These are phyloP conservation scores for Amyloporia xantha DNA, from an alignment of 768 basidiomycete genomes.

Conservation along the genomic window DNA sequence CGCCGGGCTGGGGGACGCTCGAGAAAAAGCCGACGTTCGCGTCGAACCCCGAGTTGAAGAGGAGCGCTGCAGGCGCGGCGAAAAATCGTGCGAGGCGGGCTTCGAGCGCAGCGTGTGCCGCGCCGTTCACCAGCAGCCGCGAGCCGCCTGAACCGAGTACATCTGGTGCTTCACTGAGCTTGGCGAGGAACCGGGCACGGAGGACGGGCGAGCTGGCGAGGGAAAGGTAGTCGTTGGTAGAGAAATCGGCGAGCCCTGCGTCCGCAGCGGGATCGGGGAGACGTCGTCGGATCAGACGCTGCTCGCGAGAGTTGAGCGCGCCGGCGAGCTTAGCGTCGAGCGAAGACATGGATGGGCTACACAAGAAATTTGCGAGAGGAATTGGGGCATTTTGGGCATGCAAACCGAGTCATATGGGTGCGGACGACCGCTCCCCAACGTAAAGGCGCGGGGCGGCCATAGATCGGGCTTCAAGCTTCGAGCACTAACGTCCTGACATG, in stretches of 20 bases:
- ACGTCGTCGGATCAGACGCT: slow-evolving; percentile 60
- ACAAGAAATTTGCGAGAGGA: neutral
- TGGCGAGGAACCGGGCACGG: slow-evolving; percentile 49
- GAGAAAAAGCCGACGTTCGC: slow-evolving; percentile 88
- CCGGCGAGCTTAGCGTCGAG: slow-evolving; percentile 36
- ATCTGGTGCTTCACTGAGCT: slow-evolving; percentile 41
- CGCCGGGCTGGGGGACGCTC: slow-evolving; percentile 68
- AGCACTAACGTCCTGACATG: too few species aligned
- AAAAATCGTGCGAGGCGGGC: slow-evolving; percentile 61
- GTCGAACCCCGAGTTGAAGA: slow-evolving; percentile 51
- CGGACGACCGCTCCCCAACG: neutral
- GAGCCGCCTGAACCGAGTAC: slow-evolving; percentile 87
- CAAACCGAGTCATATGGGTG: neutral
- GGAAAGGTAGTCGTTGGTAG: slow-evolving; percentile 92
- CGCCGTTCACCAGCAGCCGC: slow-evolving; percentile 73
- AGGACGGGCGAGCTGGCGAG: slow-evolving; percentile 55
- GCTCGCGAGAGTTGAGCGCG: slow-evolving; percentile 58
- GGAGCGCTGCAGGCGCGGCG: slow-evolving; percentile 52
- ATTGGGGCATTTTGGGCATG: neutral
- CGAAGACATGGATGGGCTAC: slow-evolving; percentile 18
- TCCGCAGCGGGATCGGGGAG: slow-evolving; percentile 51
- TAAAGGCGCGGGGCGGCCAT: slow-evolving; percentile 1
- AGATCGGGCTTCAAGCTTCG: slow-evolving; percentile 4
- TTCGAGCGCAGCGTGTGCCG: slow-evolving; percentile 68
- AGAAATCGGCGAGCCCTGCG: slow-evolving; percentile 54